These are phyloP conservation scores for Mortierella sp. DNA, from an alignment of 371 early-diverging fungal genomes.

Conservation along the genomic window DNA sequence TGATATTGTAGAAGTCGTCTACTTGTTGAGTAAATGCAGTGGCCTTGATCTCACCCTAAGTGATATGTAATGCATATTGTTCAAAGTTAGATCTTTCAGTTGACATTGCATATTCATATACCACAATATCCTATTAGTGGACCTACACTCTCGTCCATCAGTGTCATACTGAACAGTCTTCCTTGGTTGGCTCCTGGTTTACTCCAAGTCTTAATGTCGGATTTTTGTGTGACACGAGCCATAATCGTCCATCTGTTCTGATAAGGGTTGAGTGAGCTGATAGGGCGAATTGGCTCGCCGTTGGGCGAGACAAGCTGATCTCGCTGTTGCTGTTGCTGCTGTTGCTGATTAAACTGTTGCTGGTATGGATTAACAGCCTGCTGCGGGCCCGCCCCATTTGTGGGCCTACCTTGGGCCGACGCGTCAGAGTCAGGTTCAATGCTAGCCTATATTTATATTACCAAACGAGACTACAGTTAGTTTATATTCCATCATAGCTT, in stretches of 20 bases:
- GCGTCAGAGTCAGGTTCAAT: constrained; percentile 27
- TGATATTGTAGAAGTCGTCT: constrained; percentile 74
- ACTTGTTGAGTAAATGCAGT: constrained; percentile 91
- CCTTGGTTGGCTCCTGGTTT: constrained; percentile 85
- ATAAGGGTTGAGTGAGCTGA: constrained; percentile 80
- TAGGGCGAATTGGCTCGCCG: constrained; percentile 62
- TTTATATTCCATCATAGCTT: not conserved
- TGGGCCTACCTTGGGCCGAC: constrained; percentile 6
- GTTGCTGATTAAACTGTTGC: constrained; percentile 61
- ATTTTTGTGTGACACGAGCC: constrained; percentile 88
- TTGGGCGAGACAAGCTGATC: constrained; percentile 31
- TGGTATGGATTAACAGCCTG: constrained; percentile 18
- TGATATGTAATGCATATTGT: not conserved
- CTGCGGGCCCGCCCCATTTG: constrained; percentile 22
- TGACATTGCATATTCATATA: not conserved
- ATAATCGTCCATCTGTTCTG: constrained; percentile 94
- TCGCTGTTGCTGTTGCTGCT: constrained; percentile 59
- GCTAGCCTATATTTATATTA: constrained; percentile 19
- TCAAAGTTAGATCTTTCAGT: not conserved
- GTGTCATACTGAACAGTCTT: constrained; percentile 88
- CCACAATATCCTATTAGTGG: not conserved
- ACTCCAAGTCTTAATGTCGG: constrained; percentile 84
- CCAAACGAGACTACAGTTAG: not conserved
- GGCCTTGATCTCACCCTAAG: constrained; percentile 90
- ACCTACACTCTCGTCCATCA: constrained; percentile 87